Evolutionary conservation across 2,329 filamentous ascomycete genomes (phyloP), one percentile per base, ranked within the genome.

Genomic region (Exophiala oligosperma): DNA sequence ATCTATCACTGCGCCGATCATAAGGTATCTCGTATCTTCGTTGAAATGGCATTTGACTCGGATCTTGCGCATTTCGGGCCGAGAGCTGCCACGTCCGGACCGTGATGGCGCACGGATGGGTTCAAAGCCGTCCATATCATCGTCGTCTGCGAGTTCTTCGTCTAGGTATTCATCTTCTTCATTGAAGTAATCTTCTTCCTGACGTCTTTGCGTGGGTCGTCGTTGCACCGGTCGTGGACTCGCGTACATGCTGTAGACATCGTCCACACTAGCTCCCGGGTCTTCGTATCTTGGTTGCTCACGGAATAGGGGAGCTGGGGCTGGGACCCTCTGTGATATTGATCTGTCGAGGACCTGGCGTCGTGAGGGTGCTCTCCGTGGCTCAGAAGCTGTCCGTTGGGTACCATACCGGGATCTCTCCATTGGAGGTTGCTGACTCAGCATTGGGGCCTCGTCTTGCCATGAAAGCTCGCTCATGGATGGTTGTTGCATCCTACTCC

Each of bases 21-120:
- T 92, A 64, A 97, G 89, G 73, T 96, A 97, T 60, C 95, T 87
- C 32, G 92, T 94, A 70, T 99, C 94, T 46, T 91, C 89, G 1
- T 84, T 76, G 2, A 82, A 86, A 70, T 97, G 92, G 1, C 96
- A 92, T 78, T 99, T 99, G 72, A 97, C 86, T 38, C 92, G 85
- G 64, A 97, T 86, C 74, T 92, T 88, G 62, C 84, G 84, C 57
- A 94, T 79, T 5, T 91, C 88, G 1, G 85, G 84, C 56, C 83
- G 69, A 49, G 62, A 66, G 49, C 62, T 62, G 37, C 59, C 47
- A 11, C 59, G 57, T 23, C 51, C 60, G 9, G 59, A 55, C 28
- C 57, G 49, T 28, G 55, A 59, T 14, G 49, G 41, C 8, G 55
- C 49, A 29, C 56, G 52, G 37, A 62, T 64, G 38, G 59, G 59